phyloP scores from a whole-genome alignment of 306 rosid genomes.

The Quillaja saponaria region DNA sequence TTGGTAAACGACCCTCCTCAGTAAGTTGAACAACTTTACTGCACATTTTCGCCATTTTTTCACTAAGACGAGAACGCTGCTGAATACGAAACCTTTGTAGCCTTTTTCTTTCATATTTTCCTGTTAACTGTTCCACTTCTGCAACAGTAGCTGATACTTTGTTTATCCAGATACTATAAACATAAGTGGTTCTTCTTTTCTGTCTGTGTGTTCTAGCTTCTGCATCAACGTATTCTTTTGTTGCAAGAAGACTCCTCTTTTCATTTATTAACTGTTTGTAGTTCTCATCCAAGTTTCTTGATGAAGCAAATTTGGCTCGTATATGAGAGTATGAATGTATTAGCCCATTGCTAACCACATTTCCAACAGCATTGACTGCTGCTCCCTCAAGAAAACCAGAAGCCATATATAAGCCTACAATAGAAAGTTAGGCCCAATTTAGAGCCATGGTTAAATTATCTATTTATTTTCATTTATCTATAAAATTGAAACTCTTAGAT shows the following conservation, averaged over 20 bases:
- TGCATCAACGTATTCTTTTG: not conserved
- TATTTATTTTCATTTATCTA: no score
- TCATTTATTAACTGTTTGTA: no score
- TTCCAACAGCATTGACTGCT: no score
- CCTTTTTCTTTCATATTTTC: not conserved
- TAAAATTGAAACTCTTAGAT: no score
- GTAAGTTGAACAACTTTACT: not conserved
- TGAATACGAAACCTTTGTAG: not conserved
- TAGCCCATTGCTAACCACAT: no score
- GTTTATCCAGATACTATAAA: not conserved
- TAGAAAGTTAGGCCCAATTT: no score
- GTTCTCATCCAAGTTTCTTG: not conserved
- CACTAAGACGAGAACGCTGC: not conserved
- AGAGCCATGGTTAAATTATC: no score
- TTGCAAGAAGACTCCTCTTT: no score
- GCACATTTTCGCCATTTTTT: not conserved
- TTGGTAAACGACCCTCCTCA: not conserved
- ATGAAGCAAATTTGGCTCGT: not conserved
- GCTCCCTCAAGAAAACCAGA: no score
- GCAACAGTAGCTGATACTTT: not conserved
- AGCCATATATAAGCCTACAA: no score
- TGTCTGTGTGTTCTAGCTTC: no score
- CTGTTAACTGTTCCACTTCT: not conserved
- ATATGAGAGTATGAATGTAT: not conserved
- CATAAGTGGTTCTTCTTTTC: no score